A percentile compares a stretch with the other conserved stretches of the same genome.
phyloP scores from a whole-genome alignment of 441 rosid genomes.

The Gossypium gossypioides region DNA sequence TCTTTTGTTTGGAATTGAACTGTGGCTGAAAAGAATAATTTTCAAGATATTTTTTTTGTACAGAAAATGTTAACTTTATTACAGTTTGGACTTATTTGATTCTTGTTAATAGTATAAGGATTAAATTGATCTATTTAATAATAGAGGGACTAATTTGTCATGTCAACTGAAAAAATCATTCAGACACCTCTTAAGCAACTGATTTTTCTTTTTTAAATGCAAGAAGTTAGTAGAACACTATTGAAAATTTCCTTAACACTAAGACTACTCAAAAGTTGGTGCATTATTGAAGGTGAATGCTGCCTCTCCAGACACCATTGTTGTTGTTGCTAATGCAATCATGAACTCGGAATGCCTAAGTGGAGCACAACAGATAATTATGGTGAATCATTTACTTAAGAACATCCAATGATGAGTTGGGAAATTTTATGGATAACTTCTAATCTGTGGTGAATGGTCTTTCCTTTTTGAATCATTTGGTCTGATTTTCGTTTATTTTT shows the following conservation, averaged over 20 bases:
- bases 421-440: background rate
- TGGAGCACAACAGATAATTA: conserved; percentile 60
- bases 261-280: background rate
- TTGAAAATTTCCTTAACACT: background rate
- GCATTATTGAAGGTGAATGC: conserved; percentile 46
- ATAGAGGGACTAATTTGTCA: no score
- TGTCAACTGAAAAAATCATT: background rate
- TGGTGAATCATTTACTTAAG: conserved; percentile 64
- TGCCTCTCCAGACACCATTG: conserved; percentile 47
- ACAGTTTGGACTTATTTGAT: no score
- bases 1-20: no score
- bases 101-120: no score
- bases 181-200: background rate
- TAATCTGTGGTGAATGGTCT: background rate
- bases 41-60: no score
- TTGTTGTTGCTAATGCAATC: conserved; percentile 60
- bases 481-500: background rate
- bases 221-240: background rate
- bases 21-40: no score
- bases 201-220: background rate
- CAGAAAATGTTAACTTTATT: no score
- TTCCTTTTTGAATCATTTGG: background rate
- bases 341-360: conserved; percentile 68
- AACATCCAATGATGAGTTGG: conserved; percentile 28
- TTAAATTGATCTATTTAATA: no score